Percentiles rank a stretch among this genome's conserved stretches.
Conservation (phyloP, 306 rosid species). For the Heteromeles arbutifolia region DNA sequence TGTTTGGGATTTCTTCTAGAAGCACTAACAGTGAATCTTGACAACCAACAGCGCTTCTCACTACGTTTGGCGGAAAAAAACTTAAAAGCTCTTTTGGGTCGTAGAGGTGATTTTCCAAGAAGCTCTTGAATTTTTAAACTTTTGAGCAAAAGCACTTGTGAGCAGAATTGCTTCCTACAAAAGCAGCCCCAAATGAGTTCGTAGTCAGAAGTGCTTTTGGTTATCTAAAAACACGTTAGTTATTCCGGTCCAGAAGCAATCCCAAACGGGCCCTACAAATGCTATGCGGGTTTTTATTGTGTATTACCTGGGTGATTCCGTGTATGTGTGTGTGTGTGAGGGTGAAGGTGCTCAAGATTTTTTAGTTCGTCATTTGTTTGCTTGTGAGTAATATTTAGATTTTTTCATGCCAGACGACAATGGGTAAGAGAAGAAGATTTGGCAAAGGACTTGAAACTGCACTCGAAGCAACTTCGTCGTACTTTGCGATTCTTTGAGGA, state of each 20-base stretch:
- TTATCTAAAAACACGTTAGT: neutral
- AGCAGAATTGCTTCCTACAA: neutral
- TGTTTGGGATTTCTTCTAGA: neutral
- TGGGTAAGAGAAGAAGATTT: constrained; percentile 98
- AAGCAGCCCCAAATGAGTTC: neutral
- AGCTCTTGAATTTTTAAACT: neutral
- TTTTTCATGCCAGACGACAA: constrained; percentile 51
- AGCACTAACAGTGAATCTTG: too few species aligned
- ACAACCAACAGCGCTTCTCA: neutral
- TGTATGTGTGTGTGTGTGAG: neutral
- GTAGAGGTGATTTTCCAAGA: neutral
- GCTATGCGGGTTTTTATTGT: neutral
- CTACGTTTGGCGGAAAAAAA: neutral
- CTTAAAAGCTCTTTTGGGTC: neutral
- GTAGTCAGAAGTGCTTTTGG: neutral
- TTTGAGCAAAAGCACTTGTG: neutral
- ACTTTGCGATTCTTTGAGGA: constrained; percentile 81
- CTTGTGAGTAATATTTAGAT: neutral
- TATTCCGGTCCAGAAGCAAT: neutral
- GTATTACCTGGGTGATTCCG: neutral
- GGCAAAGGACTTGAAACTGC: constrained; percentile 91
- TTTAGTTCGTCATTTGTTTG: constrained; percentile 4
- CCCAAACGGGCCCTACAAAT: neutral
- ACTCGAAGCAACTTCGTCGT: constrained; percentile 85
- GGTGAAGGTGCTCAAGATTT: neutral